Conservation (phyloP, 1,139 yeast species). For the Candida freyschussii region DNA sequence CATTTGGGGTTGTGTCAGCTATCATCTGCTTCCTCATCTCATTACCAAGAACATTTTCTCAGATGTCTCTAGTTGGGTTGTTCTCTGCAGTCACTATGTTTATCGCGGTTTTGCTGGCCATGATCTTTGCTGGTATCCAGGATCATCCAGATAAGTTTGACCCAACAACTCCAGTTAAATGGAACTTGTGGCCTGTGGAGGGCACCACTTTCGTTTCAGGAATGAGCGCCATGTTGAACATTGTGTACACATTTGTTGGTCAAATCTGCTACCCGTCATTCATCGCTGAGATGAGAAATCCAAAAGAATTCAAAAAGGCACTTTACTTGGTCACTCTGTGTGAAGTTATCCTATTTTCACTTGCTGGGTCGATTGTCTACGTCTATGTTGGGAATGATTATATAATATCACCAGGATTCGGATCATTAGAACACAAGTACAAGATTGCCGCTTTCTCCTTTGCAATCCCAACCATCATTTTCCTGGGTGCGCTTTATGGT, state of each 20-base stretch:
- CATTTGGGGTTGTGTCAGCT: constrained; percentile 43
- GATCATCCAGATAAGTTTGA: constrained; percentile 41
- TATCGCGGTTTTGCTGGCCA: constrained; percentile 47
- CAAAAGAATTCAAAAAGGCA: constrained; percentile 55
- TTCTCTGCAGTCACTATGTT: constrained; percentile 55
- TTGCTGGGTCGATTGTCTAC: constrained; percentile 53
- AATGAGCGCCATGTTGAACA: constrained; percentile 54
- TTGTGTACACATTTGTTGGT: constrained; percentile 59
- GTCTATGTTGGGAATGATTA: constrained; percentile 54
- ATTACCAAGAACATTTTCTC: constrained; percentile 52
- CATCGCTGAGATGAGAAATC: constrained; percentile 55
- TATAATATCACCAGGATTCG: constrained; percentile 57
- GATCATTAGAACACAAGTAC: constrained; percentile 41
- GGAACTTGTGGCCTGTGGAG: constrained; percentile 43
- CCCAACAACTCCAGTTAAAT: constrained; percentile 38
- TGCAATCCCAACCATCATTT: constrained; percentile 54
- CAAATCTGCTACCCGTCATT: constrained; percentile 60
- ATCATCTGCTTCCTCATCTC: constrained; percentile 46
- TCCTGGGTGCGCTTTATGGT: constrained; percentile 51
- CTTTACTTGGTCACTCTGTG: constrained; percentile 45
- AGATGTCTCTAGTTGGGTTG: constrained; percentile 45
- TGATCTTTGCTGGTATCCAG: constrained; percentile 51
- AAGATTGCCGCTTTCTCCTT: constrained; percentile 56
- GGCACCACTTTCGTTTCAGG: constrained; percentile 51
- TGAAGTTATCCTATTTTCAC: constrained; percentile 44